Evolutionary conservation across 805 yeast genomes (phyloP).

Genomic region (Cyberlindnera mississippiensis): DNA sequence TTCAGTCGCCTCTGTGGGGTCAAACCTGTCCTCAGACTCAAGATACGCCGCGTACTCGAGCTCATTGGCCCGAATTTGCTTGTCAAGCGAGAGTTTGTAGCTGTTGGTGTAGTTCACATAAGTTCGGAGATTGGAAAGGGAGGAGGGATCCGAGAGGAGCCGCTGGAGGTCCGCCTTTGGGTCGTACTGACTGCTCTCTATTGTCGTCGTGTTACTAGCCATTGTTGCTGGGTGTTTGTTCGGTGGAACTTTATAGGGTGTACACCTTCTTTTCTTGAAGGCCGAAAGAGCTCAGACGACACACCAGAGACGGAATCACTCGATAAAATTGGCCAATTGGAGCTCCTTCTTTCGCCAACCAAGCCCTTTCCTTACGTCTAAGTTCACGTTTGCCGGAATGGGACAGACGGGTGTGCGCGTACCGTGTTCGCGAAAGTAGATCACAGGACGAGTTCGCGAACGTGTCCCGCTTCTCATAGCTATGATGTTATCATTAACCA

Average conservation of each 20-base stretch:
- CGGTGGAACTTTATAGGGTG: too few relatives aligned
- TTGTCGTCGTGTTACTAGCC: background rate
- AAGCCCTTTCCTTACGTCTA: background rate
- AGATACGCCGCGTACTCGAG: constrained; percentile 5
- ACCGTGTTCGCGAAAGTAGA: too few relatives aligned
- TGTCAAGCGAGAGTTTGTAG: constrained; percentile 48
- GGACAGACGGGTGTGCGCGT: too few relatives aligned
- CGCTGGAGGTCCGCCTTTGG: constrained; percentile 50
- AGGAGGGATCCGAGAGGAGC: constrained; percentile 47
- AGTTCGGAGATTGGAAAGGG: constrained; percentile 47
- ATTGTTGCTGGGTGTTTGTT: background rate
- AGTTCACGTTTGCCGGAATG: constrained; percentile 1
- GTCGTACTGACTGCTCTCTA: constrained; percentile 36
- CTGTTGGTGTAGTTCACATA: constrained; percentile 45
- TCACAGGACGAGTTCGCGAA: too few relatives aligned
- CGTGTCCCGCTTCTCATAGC: too few relatives aligned
- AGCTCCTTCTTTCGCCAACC: too few relatives aligned
- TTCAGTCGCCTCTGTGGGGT: constrained; percentile 20
- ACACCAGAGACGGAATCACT: too few relatives aligned
- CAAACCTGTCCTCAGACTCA: constrained; percentile 12
- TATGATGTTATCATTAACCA: too few relatives aligned
- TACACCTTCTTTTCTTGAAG: too few relatives aligned
- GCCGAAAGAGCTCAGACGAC: too few relatives aligned
- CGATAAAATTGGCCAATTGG: too few relatives aligned
- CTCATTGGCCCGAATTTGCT: constrained; percentile 38